phyloP scores from a whole-genome alignment of 1,139 yeast genomes.

The Pneumocystis canis region DNA sequence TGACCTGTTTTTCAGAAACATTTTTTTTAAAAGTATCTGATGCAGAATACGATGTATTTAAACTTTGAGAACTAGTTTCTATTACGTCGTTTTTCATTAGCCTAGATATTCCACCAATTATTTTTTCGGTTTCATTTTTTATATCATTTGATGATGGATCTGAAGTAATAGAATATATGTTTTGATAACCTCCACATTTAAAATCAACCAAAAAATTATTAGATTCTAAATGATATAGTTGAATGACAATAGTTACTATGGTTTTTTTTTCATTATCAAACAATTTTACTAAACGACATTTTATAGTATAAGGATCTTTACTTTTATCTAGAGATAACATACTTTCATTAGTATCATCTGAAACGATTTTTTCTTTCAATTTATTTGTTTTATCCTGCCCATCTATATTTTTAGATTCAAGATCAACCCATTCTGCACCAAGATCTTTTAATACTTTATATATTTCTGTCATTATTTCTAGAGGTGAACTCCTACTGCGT shows the following conservation, averaged over 20 bases:
- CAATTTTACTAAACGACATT: conserved; percentile 86
- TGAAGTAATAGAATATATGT: conserved; percentile 3
- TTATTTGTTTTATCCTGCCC: conserved; percentile 1
- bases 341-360: not conserved
- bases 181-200: conserved; percentile 70
- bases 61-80: conserved; percentile 19
- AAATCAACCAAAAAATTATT: conserved; percentile 92
- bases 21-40: conserved; percentile 5
- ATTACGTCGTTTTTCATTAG: conserved; percentile 38
- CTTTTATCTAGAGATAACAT: conserved; percentile 34
- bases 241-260: conserved; percentile 91
- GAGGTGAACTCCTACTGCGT: conserved; percentile 85
- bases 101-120: not conserved
- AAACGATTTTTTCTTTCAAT: not conserved
- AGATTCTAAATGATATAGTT: conserved; percentile 86
- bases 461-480: conserved; percentile 97
- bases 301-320: conserved; percentile 89
- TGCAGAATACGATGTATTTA: conserved; percentile 14
- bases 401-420: conserved; percentile 2
- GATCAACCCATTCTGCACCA: conserved; percentile 86
- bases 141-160: not conserved
- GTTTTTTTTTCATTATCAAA: conserved; percentile 25
- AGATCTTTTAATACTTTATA: conserved; percentile 83
- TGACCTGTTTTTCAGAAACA: conserved; percentile 11
- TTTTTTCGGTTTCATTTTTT: not conserved